Base-by-base conservation (phyloP, 441 rosid genomes). In the Biscutella laevigata region DNA sequence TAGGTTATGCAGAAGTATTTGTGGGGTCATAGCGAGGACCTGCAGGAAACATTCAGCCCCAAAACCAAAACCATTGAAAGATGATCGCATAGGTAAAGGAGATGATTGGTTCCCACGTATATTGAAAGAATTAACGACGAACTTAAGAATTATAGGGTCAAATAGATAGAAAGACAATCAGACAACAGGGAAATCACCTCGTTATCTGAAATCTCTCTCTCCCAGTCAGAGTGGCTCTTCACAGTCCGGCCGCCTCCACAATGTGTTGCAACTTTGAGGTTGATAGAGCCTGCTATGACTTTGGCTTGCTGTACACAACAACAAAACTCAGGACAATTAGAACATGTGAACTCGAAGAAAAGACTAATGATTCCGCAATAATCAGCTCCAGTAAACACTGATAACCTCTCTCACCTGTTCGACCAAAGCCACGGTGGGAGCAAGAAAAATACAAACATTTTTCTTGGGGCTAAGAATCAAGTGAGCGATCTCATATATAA, bases 11-110 rank as follows among this genome's bases (percentile, higher is more conserved):
- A 88, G 77, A 50, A 92, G 76, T 68, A 80, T 77, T 57, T 80
- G 80, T 11, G 98, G 98, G 30, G 94, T 92, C 98, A 92, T 86
- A 38, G 83, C 95, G 60, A 92, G 83, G 73, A 92, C 89, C 98
- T 92, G 80, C 70, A 53, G n/a, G 63, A 48, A 58, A 50, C 40
- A 60, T 21, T 47, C 53, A 61, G 37, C 53, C 51, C 10, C 55
- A 36, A 17, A 5, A 26, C 39, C 39, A 46, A 52, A 15, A 40
- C 32, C 46, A 16, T 15, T 38, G 44, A 62, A 50, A 24, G 52
- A 68, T 25, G 61, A 50, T 42, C 43, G 9, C 45, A 38, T 11
- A 13, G 5, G 28, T 50, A 49, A 34, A 63, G 16, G 42, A 17
- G 3, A 45, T 3, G 19, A 29, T 26, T 45, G 19, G 34, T 26